These are phyloP conservation scores for Millerozyma acaciae DNA, from an alignment of 805 yeast species.

Conservation along the genomic window DNA sequence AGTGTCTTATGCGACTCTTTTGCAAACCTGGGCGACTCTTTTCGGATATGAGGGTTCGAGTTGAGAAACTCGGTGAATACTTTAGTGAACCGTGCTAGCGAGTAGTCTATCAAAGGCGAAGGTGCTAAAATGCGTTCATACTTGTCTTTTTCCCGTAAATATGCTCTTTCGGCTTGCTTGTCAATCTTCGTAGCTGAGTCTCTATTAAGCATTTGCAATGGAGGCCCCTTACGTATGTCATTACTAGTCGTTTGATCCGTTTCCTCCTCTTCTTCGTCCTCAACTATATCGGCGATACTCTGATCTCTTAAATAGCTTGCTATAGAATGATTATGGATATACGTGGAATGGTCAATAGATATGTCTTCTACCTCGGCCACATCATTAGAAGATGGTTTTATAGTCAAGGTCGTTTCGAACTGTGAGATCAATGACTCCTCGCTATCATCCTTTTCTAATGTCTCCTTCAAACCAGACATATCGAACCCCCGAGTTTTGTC, in stretches of 20 bases:
- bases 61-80: slow-evolving; percentile 41
- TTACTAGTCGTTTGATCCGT: slow-evolving; percentile 34
- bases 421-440: slow-evolving; percentile 40
- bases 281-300: slow-evolving; percentile 30
- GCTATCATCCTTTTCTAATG: slow-evolving; percentile 24
- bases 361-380: slow-evolving; percentile 30
- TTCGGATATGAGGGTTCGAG: slow-evolving; percentile 40
- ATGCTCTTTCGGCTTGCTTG: slow-evolving; percentile 3
- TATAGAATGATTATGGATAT: slow-evolving; percentile 22
- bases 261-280: slow-evolving; percentile 32
- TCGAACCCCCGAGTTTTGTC: too few species aligned
- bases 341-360: slow-evolving; percentile 39
- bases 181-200: slow-evolving; percentile 13
- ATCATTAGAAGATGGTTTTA: slow-evolving; percentile 35
- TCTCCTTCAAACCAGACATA: too few species aligned
- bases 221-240: slow-evolving; percentile 1
- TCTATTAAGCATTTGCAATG: slow-evolving; percentile 29
- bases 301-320: slow-evolving; percentile 27
- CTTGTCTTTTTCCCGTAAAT: slow-evolving; percentile 9
- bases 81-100: slow-evolving; percentile 32
- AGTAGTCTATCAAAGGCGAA: slow-evolving; percentile 32
- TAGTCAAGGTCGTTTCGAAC: slow-evolving; percentile 42
- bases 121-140: slow-evolving; percentile 32
- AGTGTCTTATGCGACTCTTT: slow-evolving; percentile 46
- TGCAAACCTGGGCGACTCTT: slow-evolving; percentile 36